phyloP scores from a whole-genome alignment of 371 early-diverging fungal genomes.

The Mucor mucedo region DNA sequence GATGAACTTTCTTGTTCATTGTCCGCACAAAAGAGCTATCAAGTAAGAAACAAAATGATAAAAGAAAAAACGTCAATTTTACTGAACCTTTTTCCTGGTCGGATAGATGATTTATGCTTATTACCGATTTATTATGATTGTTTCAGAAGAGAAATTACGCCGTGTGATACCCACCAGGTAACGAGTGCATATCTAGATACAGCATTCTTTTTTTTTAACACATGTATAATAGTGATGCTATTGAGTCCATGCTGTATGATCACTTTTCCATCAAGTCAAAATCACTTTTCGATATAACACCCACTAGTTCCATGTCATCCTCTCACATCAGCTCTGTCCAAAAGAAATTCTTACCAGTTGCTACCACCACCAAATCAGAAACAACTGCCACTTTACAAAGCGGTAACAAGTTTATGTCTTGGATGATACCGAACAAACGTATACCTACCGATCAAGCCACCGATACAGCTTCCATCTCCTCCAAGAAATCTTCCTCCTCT shows the following conservation, averaged over 20 bases:
- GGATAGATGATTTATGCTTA: constrained; percentile 67
- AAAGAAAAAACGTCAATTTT: too few relatives aligned
- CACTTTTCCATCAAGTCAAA: constrained; percentile 37
- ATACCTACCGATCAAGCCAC: neutral
- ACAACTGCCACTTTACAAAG: constrained; percentile 9
- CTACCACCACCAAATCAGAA: constrained; percentile 14
- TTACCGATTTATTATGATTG: constrained; percentile 57
- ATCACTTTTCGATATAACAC: constrained; percentile 9
- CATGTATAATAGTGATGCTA: constrained; percentile 46
- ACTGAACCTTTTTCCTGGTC: neutral
- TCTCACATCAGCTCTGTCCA: neutral
- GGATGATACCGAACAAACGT: constrained; percentile 30
- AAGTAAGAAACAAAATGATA: constrained; percentile 26
- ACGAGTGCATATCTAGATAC: neutral
- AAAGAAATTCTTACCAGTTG: neutral
- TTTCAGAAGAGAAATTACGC: constrained; percentile 60
- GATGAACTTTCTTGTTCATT: constrained; percentile 28
- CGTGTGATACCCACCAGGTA: constrained; percentile 65
- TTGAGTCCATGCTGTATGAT: constrained; percentile 59
- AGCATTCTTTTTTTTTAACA: too few relatives aligned
- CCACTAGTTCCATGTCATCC: constrained; percentile 15
- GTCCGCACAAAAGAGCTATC: constrained; percentile 48
- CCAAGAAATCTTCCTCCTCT: constrained; percentile 9
- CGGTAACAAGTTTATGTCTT: constrained; percentile 28
- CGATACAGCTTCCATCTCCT: constrained; percentile 11